Conservation (phyloP, 2,329 filamentous ascomycete species). For the Ophiocordyceps sinensis region DNA sequence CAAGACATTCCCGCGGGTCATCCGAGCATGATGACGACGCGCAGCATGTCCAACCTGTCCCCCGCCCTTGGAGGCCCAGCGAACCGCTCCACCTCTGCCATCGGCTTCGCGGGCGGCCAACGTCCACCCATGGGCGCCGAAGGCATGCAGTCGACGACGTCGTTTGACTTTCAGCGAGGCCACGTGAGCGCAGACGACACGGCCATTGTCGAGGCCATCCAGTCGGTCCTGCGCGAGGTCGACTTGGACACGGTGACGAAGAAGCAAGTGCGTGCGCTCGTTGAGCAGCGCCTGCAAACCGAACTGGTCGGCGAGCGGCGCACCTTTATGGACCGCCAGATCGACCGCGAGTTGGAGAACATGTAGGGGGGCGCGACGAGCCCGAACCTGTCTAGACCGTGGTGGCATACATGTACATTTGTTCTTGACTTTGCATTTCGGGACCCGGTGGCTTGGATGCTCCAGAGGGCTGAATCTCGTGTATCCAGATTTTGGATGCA, state of each 20-base stretch:
- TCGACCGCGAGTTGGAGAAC: slow-evolving; percentile 83
- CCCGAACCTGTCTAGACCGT: not conserved
- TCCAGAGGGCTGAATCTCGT: too few species aligned
- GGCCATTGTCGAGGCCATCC: slow-evolving; percentile 72
- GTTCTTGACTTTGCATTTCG: not conserved
- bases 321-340: slow-evolving; percentile 81
- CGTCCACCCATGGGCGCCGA: slow-evolving; percentile 30
- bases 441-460: too few species aligned
- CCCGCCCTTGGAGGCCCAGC: slow-evolving; percentile 22
- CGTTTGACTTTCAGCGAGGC: slow-evolving; percentile 47
- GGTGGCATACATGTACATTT: not conserved
- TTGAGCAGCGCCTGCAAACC: slow-evolving; percentile 85
- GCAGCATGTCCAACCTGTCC: slow-evolving; percentile 31
- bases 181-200: slow-evolving; percentile 59
- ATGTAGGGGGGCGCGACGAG: slow-evolving; percentile 47
- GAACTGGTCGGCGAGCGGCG: slow-evolving; percentile 76
- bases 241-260: slow-evolving; percentile 96
- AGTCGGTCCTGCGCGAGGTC: slow-evolving; percentile 68
- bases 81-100: slow-evolving; percentile 26
- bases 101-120: slow-evolving; percentile 32
- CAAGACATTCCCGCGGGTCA: slow-evolving; percentile 36
- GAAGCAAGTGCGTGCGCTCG: slow-evolving; percentile 84
- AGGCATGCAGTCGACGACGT: slow-evolving; percentile 33
- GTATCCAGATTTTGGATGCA: too few species aligned
- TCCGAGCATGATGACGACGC: slow-evolving; percentile 50